A percentile compares a stretch with the other conserved stretches of the same genome.
These are phyloP conservation scores for Yamadazyma atlantica DNA, from an alignment of 1,139 yeast genomes.

Conservation along the genomic window DNA sequence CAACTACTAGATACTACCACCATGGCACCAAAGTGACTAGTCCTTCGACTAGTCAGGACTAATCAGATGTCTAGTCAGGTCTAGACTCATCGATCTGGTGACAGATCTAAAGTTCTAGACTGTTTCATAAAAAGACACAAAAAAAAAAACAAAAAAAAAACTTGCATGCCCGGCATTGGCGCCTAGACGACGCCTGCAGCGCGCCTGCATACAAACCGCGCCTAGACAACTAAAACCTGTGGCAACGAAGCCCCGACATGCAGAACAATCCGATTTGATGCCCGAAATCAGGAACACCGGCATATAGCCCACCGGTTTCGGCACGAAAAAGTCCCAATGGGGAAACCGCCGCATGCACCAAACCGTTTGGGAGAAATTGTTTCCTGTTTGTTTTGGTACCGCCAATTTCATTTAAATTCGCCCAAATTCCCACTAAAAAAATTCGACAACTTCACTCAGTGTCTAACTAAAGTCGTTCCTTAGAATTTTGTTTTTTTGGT, in stretches of 20 bases:
- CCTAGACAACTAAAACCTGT: no score
- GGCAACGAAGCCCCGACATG: no score
- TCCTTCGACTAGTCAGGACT: no score
- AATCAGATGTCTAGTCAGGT: no score
- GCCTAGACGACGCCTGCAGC: neutral
- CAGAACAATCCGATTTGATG: no score
- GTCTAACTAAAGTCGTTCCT: conserved; percentile 22
- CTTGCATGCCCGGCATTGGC: neutral
- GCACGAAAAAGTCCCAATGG: neutral
- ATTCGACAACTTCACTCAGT: neutral
- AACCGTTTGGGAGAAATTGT: conserved; percentile 1
- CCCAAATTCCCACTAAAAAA: neutral
- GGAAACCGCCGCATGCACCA: neutral
- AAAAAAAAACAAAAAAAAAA: neutral
- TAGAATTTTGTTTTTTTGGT: conserved; percentile 4
- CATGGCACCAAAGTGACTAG: no score
- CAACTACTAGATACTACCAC: no score
- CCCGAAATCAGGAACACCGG: neutral
- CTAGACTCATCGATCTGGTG: neutral
- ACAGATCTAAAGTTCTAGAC: neutral
- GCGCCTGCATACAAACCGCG: neutral
- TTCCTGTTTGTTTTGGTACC: neutral
- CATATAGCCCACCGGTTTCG: neutral
- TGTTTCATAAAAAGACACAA: neutral
- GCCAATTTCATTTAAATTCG: neutral